phyloP scores from a whole-genome alignment of 306 rosid species.

The Citrullus mucosospermus region DNA sequence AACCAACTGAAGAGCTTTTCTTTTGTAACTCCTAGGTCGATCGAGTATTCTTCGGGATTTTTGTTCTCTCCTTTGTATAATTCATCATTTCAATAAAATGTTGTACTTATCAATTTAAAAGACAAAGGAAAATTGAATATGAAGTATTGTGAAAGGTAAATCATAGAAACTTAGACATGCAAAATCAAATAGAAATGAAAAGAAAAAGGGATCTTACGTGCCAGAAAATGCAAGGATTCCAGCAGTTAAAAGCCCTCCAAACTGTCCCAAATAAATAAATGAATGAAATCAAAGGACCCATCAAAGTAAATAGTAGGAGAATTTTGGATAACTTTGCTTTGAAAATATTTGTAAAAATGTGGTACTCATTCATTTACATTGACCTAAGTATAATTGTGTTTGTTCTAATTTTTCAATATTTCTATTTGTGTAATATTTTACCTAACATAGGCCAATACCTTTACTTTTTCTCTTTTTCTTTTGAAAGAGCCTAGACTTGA shows the following conservation, averaged over 20 bases:
- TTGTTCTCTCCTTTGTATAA: background rate
- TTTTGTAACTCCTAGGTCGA: background rate
- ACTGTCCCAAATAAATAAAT: conserved; percentile 22
- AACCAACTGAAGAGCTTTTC: no score
- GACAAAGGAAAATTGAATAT: background rate
- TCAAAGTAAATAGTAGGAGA: background rate
- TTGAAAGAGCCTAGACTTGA: no score
- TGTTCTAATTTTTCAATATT: no score
- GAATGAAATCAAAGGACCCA: background rate
- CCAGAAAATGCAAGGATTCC: conserved; percentile 88
- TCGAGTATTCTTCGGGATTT: background rate
- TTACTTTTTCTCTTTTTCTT: no score
- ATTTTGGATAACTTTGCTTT: background rate
- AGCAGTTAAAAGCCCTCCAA: conserved; percentile 79
- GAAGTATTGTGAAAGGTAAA: background rate
- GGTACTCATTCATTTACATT: background rate
- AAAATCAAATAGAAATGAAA: background rate
- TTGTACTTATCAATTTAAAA: background rate
- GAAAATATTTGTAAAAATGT: background rate
- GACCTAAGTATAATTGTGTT: background rate
- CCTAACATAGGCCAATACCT: background rate
- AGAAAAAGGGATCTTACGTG: conserved; percentile 42
- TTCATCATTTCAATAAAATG: background rate
- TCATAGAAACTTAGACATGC: background rate
- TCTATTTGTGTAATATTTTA: background rate